Percentiles rank a stretch among this genome's conserved stretches.
Conservation (phyloP, 768 basidiomycete genomes). For the Megacollybia marginata region DNA sequence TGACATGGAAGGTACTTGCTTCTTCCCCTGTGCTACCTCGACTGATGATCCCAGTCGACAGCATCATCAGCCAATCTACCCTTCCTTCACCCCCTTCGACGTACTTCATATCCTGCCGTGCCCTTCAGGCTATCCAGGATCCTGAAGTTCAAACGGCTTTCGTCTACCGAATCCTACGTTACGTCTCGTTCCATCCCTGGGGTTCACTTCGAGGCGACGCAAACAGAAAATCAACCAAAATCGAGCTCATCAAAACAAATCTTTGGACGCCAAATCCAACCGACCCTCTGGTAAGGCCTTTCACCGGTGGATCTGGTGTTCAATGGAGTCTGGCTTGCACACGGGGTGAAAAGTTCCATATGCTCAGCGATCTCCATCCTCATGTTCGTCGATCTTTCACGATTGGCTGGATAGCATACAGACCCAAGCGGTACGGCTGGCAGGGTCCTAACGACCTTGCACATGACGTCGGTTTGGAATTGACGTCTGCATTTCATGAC, state of each 20-base stretch:
- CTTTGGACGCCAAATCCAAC: conserved; percentile 36
- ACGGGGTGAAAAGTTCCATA: too few species aligned
- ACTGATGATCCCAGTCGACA: conserved; percentile 30
- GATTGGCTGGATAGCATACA: too few species aligned
- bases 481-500: not conserved
- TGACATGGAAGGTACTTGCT: conserved; percentile 35
- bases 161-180: conserved; percentile 54
- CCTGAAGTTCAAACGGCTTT: conserved; percentile 31
- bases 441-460: too few species aligned
- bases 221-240: conserved; percentile 37
- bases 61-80: conserved; percentile 25
- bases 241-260: conserved; percentile 38
- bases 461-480: too few species aligned
- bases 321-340: conserved; percentile 47
- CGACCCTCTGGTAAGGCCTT: conserved; percentile 16
- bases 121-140: conserved; percentile 26
- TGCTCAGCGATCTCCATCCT: too few species aligned
- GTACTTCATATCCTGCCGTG: conserved; percentile 33
- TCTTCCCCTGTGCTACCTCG: not conserved
- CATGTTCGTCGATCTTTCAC: too few species aligned
- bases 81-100: conserved; percentile 44
- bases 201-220: conserved; percentile 60
- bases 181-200: conserved; percentile 71
- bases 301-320: conserved; percentile 56
- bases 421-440: too few species aligned